Evolutionary conservation across 2,329 filamentous ascomycete genomes (phyloP), one percentile per base, ranked within the genome.

Genomic region (Trichoderma afroharzianum): DNA sequence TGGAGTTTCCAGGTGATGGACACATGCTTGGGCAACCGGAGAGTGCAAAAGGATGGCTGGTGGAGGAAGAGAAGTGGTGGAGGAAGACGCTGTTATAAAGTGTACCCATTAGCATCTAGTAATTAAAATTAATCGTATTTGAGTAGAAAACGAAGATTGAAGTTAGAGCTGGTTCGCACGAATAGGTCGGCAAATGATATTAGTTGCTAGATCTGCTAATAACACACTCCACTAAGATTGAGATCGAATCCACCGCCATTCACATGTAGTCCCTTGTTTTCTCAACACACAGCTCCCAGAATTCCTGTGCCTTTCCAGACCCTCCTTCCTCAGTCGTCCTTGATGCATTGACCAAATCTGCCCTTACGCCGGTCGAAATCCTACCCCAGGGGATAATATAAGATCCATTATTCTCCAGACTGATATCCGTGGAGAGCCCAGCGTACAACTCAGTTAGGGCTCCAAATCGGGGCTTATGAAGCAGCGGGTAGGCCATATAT

Each of bases 21-120:
- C 86, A 88, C 75, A 83, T 84, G 62, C 86, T 87, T 72, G 76
- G 74, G 6, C 82, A 80, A 73, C 80, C 81, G 9, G 78, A 80
- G 64, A 86, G 80, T 72, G 76, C 80, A 71, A 80, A 77, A 70
- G 75, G 79, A 36, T 82, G 81, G 71, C 75, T 87, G 4, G 76
- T 82, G 36, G 81, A 85, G 71, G 83, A 86, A 72, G 84, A 85
- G 71, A 78, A 76, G 67, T 86, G 85, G 85, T 86, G 85, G 84
- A 78, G 78, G 70, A 82, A 78, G 73, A 82, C 81, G n/a, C 43
- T 50, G 0, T 63, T 85, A 66, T 68, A 2, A 21, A 15, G 18
- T 18, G 18, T 58, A 18, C 11, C 21, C 24, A 5, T 53, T 53
- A 14, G n/a, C 21, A 53, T 53, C 11, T 14, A 53, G 5, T 53